Percentiles rank a stretch among this genome's conserved stretches.
phyloP scores from a whole-genome alignment of 192 early-diverging fungal species.

The Powellomyces hirtus region DNA sequence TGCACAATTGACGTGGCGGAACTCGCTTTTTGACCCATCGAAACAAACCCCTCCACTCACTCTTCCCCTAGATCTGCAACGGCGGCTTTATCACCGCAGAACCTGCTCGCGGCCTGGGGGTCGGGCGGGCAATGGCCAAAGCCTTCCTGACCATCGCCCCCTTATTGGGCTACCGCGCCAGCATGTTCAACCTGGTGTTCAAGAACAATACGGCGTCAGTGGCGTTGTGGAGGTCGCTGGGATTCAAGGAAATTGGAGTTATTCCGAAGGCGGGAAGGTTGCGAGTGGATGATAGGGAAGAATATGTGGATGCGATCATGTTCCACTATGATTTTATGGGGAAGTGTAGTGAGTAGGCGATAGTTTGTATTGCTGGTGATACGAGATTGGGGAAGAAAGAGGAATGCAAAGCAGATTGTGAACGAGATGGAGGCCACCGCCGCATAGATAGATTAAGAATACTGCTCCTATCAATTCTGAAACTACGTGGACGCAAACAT shows the following conservation, averaged over 20 bases:
- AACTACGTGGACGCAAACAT: too few species aligned
- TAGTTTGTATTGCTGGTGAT: too few species aligned
- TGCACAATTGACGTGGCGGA: not conserved
- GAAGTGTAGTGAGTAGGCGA: too few species aligned
- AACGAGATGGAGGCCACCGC: too few species aligned
- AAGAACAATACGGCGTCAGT: constrained; percentile 65
- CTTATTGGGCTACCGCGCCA: constrained; percentile 66
- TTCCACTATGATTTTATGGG: constrained; percentile 83
- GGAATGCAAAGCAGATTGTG: too few species aligned
- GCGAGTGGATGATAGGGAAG: constrained; percentile 23
- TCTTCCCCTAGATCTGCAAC: constrained; percentile 58
- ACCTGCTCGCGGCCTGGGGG: constrained; percentile 48
- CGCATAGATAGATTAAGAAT: too few species aligned
- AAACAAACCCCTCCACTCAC: not conserved
- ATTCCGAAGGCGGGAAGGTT: constrained; percentile 67
- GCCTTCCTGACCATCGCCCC: constrained; percentile 64
- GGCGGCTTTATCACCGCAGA: constrained; percentile 67
- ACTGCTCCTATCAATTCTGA: too few species aligned
- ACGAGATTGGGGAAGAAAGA: too few species aligned
- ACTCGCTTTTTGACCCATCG: too few species aligned
- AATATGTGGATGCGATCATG: constrained; percentile 67
- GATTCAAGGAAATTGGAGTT: constrained; percentile 67
- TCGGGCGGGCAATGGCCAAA: constrained; percentile 60
- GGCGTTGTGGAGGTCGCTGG: constrained; percentile 59
- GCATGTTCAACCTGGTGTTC: constrained; percentile 82